Percentiles rank a stretch among this genome's conserved stretches.
These are phyloP conservation scores for Durotheca rogersii DNA, from an alignment of 495 filamentous ascomycete species.

Conservation along the genomic window DNA sequence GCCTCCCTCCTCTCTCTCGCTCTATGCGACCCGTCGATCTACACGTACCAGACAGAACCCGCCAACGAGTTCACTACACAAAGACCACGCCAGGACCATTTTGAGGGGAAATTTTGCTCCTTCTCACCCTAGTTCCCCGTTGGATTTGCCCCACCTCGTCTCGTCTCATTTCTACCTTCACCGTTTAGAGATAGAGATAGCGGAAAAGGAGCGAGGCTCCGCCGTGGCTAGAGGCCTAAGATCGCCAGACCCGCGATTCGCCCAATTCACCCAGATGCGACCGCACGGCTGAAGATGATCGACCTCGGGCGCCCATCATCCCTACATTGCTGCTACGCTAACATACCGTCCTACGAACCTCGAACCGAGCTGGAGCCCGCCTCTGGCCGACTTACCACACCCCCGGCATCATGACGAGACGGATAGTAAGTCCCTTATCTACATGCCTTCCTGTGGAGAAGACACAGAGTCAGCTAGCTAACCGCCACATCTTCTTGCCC, in stretches of 20 bases:
- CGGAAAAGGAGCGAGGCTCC: too few species aligned
- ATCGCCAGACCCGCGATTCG: background rate
- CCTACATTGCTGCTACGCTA: constrained; percentile 32
- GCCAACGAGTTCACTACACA: too few species aligned
- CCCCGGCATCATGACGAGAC: constrained; percentile 46
- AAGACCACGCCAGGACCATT: too few species aligned
- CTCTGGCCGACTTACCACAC: constrained; percentile 13
- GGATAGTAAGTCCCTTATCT: constrained; percentile 41
- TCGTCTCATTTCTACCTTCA: too few species aligned
- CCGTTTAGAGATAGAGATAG: too few species aligned
- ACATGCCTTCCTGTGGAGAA: background rate
- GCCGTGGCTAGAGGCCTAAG: constrained; percentile 9
- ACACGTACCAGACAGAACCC: too few species aligned
- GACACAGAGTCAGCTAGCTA: too few species aligned
- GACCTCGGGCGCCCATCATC: constrained; percentile 26
- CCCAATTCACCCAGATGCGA: constrained; percentile 14
- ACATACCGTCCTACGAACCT: constrained; percentile 19
- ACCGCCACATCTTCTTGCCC: constrained; percentile 26
- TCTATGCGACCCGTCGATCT: too few species aligned
- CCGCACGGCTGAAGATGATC: constrained; percentile 33
- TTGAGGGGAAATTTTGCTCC: too few species aligned
- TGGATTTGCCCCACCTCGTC: too few species aligned
- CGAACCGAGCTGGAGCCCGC: constrained; percentile 6
- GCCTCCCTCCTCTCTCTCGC: constrained; percentile 1
- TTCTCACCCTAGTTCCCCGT: too few species aligned